A percentile compares a stretch with the other conserved stretches of the same genome.
Evolutionary conservation across 2,329 filamentous ascomycete genomes (phyloP).

Genomic region (Fusarium tupiense): DNA sequence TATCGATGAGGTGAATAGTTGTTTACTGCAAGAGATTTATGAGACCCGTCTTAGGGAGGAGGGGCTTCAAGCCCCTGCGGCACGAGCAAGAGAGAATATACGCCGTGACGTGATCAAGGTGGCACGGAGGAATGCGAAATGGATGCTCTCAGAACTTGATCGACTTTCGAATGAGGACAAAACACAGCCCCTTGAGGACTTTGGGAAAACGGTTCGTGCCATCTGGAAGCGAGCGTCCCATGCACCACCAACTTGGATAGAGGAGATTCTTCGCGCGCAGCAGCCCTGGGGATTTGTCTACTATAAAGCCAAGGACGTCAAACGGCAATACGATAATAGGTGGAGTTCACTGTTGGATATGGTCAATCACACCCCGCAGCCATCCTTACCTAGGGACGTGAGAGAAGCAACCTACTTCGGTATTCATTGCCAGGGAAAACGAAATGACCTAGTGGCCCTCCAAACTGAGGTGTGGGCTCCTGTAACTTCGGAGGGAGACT

Average conservation of each 20-base stretch:
- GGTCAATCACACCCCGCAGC: background rate
- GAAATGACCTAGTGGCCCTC: rapidly evolving
- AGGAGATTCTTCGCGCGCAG: background rate
- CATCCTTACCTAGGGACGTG: background rate
- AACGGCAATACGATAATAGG: background rate
- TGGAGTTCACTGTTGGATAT: background rate
- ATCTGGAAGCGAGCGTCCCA: background rate
- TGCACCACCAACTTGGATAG: background rate
- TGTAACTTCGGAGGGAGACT: rapidly evolving
- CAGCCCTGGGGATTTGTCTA: background rate
- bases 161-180: background rate
- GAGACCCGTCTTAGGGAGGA: background rate
- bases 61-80: background rate
- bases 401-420: background rate
- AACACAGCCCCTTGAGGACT: background rate
- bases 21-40: background rate
- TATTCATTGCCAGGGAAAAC: background rate
- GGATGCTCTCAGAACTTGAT: background rate
- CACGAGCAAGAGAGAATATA: background rate
- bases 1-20: background rate
- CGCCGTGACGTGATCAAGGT: background rate
- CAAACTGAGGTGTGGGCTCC: background rate
- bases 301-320: background rate
- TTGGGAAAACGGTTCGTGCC: background rate
- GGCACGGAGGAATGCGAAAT: background rate